Evolutionary conservation across 164 flowering plant species (phyloP), one percentile per base, ranked within the genome.

Genomic region (Aristolochia contorta): DNA sequence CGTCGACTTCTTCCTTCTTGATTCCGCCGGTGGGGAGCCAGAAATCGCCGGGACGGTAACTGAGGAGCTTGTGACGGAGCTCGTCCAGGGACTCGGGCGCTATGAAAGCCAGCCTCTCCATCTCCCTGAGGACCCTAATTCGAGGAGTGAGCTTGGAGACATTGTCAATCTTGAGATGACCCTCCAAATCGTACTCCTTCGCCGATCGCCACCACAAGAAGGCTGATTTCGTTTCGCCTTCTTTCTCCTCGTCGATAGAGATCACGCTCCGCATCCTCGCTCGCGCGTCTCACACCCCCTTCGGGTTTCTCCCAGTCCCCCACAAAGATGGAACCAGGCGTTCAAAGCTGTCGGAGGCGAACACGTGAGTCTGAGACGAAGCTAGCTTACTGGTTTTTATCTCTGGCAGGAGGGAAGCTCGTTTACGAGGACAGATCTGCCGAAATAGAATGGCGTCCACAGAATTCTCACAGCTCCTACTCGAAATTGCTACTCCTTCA

Each of bases 21-120:
- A 89, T 56, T 4, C 91, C 93, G 9, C 89, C 96, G 0, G 71
- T 62, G 4, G 87, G 86, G 1, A 82, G 66, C 89, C 87, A 89
- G 53, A 86, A 84, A 67, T 84, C 96, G 0, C 89, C 91, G 0
- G 86, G 65, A 16, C 79, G 69, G 57, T 86, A 89, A 32, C 62
- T 58, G 10, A 72, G 18, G 10, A 86, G 84, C 78, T 79, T 83
- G 63, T 84, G 90, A 0, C 96, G 77, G 47, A 84, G 74, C 60
- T 86, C 89, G 20, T 74, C 80, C n/a, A 86, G 77, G 10, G 86
- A 87, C 18, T 84, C 86, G 0, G 71, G 56, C 2, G 86, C 82
- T 10, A 84, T 24, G 54, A 81, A 32, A 10, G 82, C 82, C 24
- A 86, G 62, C 58, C 93, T 71, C 74, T 89, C 96, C 80, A 86